Evolutionary conservation across 2,329 filamentous ascomycete species (phyloP).

Genomic region (Nemania sp.): DNA sequence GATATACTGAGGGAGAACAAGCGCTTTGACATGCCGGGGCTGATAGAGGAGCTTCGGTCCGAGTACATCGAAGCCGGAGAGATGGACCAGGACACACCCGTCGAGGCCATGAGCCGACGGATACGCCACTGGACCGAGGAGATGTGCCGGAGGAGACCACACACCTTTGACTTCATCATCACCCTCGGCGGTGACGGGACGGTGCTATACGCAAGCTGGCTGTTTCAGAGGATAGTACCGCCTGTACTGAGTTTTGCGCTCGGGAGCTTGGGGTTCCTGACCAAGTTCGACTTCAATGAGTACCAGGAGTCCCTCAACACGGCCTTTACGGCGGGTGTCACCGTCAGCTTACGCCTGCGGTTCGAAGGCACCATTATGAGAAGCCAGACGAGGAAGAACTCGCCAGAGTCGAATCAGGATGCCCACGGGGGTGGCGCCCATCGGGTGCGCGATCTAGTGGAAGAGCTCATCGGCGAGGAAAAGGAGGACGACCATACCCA

Average conservation of each 20-base stretch:
- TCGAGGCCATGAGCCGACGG: constrained; percentile 51
- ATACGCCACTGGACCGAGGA: constrained; percentile 83
- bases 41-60: constrained; percentile 65
- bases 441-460: constrained; percentile 71
- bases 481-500: constrained; percentile 84
- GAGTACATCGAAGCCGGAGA: constrained; percentile 47
- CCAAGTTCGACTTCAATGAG: constrained; percentile 89
- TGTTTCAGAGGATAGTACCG: constrained; percentile 94
- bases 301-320: constrained; percentile 70
- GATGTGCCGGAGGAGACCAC: constrained; percentile 76
- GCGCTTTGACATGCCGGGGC: constrained; percentile 71
- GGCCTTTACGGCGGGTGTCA: constrained; percentile 82
- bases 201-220: constrained; percentile 92
- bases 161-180: constrained; percentile 91
- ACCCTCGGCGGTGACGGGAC: constrained; percentile 96
- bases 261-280: constrained; percentile 91
- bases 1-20: constrained; percentile 72
- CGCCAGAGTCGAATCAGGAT: constrained; percentile 29
- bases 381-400: constrained; percentile 57
- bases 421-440: constrained; percentile 45
- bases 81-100: constrained; percentile 42
- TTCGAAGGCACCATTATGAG: constrained; percentile 97
- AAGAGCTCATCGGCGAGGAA: constrained; percentile 88
- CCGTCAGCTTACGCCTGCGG: constrained; percentile 81
- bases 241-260: constrained; percentile 90